Conservation (phyloP, 1,139 yeast species). For the Zhuliangozyma blackwelliae region DNA sequence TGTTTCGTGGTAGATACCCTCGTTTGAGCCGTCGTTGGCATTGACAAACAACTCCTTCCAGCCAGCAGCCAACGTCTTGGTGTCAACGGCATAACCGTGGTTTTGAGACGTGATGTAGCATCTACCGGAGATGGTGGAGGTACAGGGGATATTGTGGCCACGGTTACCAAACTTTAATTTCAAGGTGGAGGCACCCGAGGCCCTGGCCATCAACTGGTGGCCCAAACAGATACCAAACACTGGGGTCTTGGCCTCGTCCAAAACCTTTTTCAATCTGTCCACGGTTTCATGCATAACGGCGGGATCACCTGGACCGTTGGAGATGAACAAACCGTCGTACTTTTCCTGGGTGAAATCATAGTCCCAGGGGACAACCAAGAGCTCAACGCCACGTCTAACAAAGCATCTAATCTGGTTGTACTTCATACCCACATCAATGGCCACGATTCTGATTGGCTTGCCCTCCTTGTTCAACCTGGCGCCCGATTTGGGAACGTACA, state of each 20-base stretch:
- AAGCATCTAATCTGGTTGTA: constrained; percentile 97
- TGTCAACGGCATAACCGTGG: constrained; percentile 97
- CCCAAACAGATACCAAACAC: constrained; percentile 98
- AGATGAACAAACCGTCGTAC: constrained; percentile 92
- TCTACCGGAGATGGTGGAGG: constrained; percentile 87
- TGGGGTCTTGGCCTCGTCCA: constrained; percentile 66
- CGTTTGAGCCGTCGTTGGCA: constrained; percentile 96
- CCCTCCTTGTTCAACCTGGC: constrained; percentile 62
- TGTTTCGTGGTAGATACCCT: constrained; percentile 90
- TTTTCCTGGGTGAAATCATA: constrained; percentile 73
- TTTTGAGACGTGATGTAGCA: constrained; percentile 99
- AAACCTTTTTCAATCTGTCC: constrained; percentile 50
- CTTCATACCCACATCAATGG: constrained; percentile 97
- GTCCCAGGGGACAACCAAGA: constrained; percentile 95
- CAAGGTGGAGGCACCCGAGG: constrained; percentile 87
- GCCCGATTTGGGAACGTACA: constrained; percentile 57
- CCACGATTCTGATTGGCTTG: constrained; percentile 73
- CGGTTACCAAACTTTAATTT: constrained; percentile 98
- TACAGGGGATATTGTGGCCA: constrained; percentile 99
- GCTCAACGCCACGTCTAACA: constrained; percentile 92
- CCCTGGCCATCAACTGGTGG: constrained; percentile 95
- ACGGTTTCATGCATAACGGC: constrained; percentile 71
- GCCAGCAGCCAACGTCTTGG: constrained; percentile 62
- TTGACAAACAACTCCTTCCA: constrained; percentile 96
- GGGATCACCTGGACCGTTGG: constrained; percentile 99